Evolutionary conservation across 305 asterid genomes (phyloP).

Genomic region (Fraxinus dipetala): DNA sequence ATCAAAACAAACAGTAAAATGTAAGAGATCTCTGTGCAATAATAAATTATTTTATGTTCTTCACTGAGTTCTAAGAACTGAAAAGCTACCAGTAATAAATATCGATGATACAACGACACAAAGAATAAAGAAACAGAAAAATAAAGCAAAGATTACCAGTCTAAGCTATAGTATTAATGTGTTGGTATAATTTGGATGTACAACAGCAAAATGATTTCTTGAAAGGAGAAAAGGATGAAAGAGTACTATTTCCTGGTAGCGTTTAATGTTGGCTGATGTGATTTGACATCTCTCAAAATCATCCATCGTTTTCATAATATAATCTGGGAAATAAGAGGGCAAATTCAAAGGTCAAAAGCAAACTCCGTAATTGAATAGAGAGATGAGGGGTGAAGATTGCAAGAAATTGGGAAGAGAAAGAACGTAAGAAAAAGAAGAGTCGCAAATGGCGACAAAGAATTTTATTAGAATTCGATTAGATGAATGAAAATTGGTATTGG

Average conservation of each 20-base stretch:
- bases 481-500: not conserved
- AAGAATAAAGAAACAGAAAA: constrained; percentile 8
- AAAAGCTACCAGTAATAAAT: not conserved
- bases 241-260: constrained; percentile 32
- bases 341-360: constrained; percentile 62
- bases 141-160: not conserved
- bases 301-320: constrained; percentile 23
- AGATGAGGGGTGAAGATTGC: constrained; percentile 32
- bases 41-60: not conserved
- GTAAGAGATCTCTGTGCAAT: not conserved
- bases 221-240: constrained; percentile 14
- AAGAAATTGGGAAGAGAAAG: constrained; percentile 36
- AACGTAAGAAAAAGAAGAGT: constrained; percentile 5
- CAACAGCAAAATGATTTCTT: constrained; percentile 22
- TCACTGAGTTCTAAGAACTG: not conserved
- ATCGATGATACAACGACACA: not conserved
- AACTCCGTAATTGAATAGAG: constrained; percentile 11
- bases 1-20: constrained; percentile 14
- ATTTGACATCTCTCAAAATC: constrained; percentile 28
- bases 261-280: constrained; percentile 28
- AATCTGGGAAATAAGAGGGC: constrained; percentile 12
- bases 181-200: constrained; percentile 19
- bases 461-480: not conserved
- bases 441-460: constrained; percentile 32
- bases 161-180: constrained; percentile 28